Base-by-base conservation (phyloP, 768 basidiomycete genomes). In the Panus rudis region DNA sequence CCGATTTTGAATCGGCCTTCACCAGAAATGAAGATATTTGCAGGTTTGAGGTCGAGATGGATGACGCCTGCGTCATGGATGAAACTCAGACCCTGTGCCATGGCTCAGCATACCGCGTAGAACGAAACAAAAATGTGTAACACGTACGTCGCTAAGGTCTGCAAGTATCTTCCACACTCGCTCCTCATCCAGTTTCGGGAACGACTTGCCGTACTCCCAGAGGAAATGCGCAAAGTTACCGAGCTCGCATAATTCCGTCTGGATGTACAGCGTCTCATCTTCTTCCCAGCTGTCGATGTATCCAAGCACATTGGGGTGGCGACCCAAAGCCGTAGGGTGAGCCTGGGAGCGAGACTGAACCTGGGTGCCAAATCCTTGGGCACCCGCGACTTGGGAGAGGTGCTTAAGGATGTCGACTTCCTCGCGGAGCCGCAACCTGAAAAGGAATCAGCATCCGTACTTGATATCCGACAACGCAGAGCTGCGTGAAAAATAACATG, bases 231-330 rank as follows among this genome's bases (percentile, higher is more conserved):
- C 81, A 52, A 99, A 78, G 65, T 91, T 96, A 49, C 96, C 96
- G 54, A 86, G 75, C 58, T 84, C 85, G 66, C 96, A 98, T 26
- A 99, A 75, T 60, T 94, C 92, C 3, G 96, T 98, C 53, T 83
- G 88, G 55, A 99, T 97, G 65, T 76, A 97, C 20, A 98, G 68
- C 38, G 78, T 74, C 39, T 88, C 82, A 41, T 83, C 78, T 60
- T 96, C 84, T 64, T 99, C 96, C 96, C 96, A 98, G 50, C 90
- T 92, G 65, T 96, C 91, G 47, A 92, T 71, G 56, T 92, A 94
- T 14, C 75, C 75, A 25, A 99, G 73, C 13, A 97, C 81, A 62
- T 96, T 92, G 0, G 85, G 77, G 63, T 91, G 86, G 19, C 70
- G 39, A 5, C 49, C 33, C n/a, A 35, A 38, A 57, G 41, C 61